These are phyloP conservation scores for Globisporangium okanoganense DNA, from an alignment of 352 stramenopile species.

Conservation along the genomic window DNA sequence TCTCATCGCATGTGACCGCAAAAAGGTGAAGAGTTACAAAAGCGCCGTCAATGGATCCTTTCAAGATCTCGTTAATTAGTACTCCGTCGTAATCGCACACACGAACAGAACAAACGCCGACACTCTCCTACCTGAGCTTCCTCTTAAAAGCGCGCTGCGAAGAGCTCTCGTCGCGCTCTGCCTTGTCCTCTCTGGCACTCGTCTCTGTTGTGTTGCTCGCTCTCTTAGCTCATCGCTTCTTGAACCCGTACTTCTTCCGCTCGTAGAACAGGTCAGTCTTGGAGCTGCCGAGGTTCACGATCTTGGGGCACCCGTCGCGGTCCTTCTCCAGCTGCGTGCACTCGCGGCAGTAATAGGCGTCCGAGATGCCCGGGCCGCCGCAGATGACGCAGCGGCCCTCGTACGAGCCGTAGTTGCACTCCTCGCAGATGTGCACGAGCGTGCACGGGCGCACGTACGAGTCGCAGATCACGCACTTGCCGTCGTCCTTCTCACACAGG, in stretches of 20 bases:
- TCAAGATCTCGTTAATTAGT: neutral
- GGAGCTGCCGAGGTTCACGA: conserved; percentile 96
- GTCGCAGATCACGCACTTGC: conserved; percentile 99
- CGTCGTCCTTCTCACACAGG: conserved; percentile 99
- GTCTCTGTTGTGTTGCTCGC: too few species aligned
- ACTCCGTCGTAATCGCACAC: neutral
- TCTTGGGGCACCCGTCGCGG: conserved; percentile 98
- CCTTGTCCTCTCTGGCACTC: neutral
- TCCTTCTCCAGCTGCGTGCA: conserved; percentile 97
- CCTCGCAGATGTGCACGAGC: conserved; percentile 98
- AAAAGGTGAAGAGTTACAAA: neutral
- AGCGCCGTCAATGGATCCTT: neutral
- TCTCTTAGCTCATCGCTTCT: conserved; percentile 85
- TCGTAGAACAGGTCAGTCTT: conserved; percentile 99
- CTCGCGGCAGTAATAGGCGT: conserved; percentile 99
- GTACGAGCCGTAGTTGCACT: conserved; percentile 99
- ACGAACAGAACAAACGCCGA: neutral
- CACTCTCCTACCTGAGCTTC: neutral
- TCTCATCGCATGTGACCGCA: too few species aligned
- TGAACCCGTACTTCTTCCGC: conserved; percentile 97
- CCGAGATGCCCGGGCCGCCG: conserved; percentile 95
- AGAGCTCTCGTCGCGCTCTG: neutral
- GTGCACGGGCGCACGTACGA: conserved; percentile 98
- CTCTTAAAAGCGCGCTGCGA: neutral
- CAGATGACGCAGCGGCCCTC: conserved; percentile 97